A percentile compares a stretch with the other conserved stretches of the same genome.
Evolutionary conservation across 768 basidiomycete species (phyloP).

Genomic region (Tricholoma saponaceum): DNA sequence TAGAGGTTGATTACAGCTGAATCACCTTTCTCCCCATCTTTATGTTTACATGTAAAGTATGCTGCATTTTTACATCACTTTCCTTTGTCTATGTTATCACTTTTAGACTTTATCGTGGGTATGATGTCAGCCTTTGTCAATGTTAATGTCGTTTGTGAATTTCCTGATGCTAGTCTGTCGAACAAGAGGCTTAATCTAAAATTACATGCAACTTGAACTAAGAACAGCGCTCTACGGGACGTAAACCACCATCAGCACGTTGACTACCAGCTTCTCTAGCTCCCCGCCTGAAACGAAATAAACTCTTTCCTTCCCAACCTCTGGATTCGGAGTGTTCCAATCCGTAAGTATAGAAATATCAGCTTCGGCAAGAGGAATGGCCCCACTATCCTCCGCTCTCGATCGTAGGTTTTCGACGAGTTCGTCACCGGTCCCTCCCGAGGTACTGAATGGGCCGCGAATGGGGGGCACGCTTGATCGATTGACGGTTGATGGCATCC

Average conservation of each 20-base stretch:
- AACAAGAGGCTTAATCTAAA: too few species aligned
- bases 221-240: slow-evolving; percentile 38
- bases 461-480: slow-evolving; percentile 29
- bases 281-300: slow-evolving; percentile 63
- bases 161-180: too few species aligned
- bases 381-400: slow-evolving; percentile 66
- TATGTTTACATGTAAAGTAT: too few species aligned
- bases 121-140: too few species aligned
- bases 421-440: slow-evolving; percentile 21
- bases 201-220: background rate
- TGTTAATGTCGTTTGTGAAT: too few species aligned
- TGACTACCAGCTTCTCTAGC: slow-evolving; percentile 71
- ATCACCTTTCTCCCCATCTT: too few species aligned
- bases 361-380: slow-evolving; percentile 56
- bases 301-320: slow-evolving; percentile 63
- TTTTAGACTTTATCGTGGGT: too few species aligned
- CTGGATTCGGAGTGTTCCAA: slow-evolving; percentile 33
- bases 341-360: slow-evolving; percentile 49
- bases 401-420: slow-evolving; percentile 39
- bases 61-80: too few species aligned
- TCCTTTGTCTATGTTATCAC: too few species aligned
- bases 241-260: slow-evolving; percentile 67
- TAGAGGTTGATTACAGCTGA: too few species aligned
- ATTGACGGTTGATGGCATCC: slow-evolving; percentile 19
- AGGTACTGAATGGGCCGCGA: slow-evolving; percentile 41